phyloP scores from a whole-genome alignment of 345 rosid species.

The Sonneratia caseolaris region DNA sequence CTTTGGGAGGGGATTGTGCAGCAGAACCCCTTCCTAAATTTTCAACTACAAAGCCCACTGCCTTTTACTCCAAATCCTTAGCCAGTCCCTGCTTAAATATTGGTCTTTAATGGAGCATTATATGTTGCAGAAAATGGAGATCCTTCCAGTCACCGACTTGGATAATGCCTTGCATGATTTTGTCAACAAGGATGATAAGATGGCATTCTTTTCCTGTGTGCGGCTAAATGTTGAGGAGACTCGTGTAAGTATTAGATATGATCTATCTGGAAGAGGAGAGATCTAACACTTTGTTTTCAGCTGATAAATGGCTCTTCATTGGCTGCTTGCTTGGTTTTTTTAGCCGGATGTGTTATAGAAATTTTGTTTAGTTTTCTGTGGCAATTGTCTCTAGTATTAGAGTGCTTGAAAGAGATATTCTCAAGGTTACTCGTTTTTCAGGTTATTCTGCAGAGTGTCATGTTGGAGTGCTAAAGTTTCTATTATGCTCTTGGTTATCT shows the following conservation, averaged over 20 bases:
- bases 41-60: not conserved
- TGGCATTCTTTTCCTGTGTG: constrained; percentile 80
- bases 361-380: not conserved
- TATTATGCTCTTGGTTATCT: constrained; percentile 1
- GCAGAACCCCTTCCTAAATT: not conserved
- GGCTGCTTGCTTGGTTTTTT: not conserved
- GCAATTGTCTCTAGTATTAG: not conserved
- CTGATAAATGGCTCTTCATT: not conserved
- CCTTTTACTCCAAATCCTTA: not conserved
- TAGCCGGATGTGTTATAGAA: not conserved
- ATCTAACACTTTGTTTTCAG: not conserved
- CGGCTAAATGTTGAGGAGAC: constrained; percentile 90
- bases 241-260: constrained; percentile 47
- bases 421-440: not conserved
- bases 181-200: constrained; percentile 93
- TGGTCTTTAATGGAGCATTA: not conserved
- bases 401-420: not conserved
- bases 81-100: not conserved
- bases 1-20: too few relatives aligned
- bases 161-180: constrained; percentile 89
- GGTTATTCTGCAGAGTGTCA: not conserved
- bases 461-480: constrained; percentile 3
- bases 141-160: constrained; percentile 92
- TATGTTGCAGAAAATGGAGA: constrained; percentile 86
- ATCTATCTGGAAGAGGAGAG: not conserved